phyloP scores from a whole-genome alignment of 2,329 filamentous ascomycete species.

The Macrophomina phaseolina region DNA sequence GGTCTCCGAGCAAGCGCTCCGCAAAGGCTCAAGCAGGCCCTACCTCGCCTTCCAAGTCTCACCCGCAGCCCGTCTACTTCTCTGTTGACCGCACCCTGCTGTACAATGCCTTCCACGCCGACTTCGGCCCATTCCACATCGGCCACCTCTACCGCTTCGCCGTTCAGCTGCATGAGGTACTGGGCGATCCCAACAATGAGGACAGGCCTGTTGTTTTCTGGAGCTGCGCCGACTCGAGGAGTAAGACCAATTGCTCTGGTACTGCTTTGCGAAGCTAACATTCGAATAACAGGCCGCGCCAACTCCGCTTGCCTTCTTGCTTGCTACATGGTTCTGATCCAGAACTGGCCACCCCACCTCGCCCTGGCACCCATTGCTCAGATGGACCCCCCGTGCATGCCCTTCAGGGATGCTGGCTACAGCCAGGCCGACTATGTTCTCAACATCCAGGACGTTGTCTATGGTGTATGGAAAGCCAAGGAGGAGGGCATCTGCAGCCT shows the following conservation, averaged over 20 bases:
- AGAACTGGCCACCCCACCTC: slow-evolving; percentile 95
- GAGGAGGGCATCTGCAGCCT: slow-evolving; percentile 90
- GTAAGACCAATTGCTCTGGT: slow-evolving; percentile 59
- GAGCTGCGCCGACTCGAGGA: slow-evolving; percentile 89
- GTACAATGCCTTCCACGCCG: slow-evolving; percentile 98
- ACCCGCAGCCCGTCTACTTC: slow-evolving; percentile 85
- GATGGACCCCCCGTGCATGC: slow-evolving; percentile 96
- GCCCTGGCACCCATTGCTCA: slow-evolving; percentile 95
- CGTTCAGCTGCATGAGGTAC: slow-evolving; percentile 91
- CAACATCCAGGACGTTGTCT: slow-evolving; percentile 95
- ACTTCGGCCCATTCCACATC: slow-evolving; percentile 97
- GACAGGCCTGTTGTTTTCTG: slow-evolving; percentile 93
- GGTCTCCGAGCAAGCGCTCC: slow-evolving; percentile 77
- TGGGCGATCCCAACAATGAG: slow-evolving; percentile 89
- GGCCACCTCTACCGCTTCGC: slow-evolving; percentile 97
- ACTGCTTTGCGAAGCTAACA: not conserved
- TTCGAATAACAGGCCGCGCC: slow-evolving; percentile 67
- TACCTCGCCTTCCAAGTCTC: slow-evolving; percentile 53
- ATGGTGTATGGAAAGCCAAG: slow-evolving; percentile 98
- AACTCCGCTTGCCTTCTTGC: slow-evolving; percentile 95
- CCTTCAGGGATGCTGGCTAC: slow-evolving; percentile 97
- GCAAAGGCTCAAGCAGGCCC: slow-evolving; percentile 68
- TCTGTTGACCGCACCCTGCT: slow-evolving; percentile 89
- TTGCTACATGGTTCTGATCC: slow-evolving; percentile 98
- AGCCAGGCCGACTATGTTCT: slow-evolving; percentile 97